Evolutionary conservation across 352 stramenopile genomes (phyloP).

Genomic region (Phytopythium sindhum): DNA sequence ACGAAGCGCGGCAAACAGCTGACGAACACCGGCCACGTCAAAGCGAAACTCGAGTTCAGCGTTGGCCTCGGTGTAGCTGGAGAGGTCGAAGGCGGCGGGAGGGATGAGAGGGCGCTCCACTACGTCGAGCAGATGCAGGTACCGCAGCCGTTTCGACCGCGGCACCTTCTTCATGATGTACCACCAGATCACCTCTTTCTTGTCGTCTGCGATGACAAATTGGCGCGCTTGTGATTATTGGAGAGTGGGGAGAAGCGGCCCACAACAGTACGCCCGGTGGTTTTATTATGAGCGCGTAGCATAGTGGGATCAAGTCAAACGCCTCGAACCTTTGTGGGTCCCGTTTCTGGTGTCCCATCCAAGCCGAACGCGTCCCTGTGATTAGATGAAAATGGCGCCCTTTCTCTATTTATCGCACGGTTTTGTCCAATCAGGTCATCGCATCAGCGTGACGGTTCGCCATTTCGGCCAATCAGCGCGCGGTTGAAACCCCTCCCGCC

Average conservation of each 20-base stretch:
- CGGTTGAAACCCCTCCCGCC: slow-evolving; percentile 1
- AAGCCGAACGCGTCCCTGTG: background rate
- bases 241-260: no score
- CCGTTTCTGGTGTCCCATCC: background rate
- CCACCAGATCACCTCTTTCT: background rate
- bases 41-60: background rate
- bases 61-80: background rate
- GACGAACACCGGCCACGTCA: background rate
- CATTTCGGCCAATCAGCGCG: slow-evolving; percentile 1
- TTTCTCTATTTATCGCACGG: background rate
- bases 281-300: no score
- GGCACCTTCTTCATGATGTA: background rate
- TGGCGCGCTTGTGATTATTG: no score
- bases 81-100: background rate
- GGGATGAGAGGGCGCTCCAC: background rate
- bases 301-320: no score
- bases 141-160: background rate
- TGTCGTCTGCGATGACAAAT: no score
- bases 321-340: no score
- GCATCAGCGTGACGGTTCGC: background rate
- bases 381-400: background rate
- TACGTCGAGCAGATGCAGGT: background rate
- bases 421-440: background rate
- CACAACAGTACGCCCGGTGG: no score
- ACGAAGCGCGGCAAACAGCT: background rate